A percentile compares a stretch with the other conserved stretches of the same genome.
These are phyloP conservation scores for Picea abies DNA, from an alignment of 83 land plant species.

Conservation along the genomic window DNA sequence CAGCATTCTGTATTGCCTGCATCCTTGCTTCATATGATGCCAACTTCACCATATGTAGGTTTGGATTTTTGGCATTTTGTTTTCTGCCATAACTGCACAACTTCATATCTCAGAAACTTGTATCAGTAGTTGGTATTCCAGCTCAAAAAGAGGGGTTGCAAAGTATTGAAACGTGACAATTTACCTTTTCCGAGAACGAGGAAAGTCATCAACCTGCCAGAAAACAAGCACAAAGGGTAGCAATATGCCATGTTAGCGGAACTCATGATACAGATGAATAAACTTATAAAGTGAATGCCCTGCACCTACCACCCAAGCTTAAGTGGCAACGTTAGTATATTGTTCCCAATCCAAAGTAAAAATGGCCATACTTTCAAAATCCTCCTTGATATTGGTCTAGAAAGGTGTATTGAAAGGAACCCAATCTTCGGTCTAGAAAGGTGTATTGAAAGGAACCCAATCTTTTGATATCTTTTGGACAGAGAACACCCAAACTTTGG, in stretches of 20 bases:
- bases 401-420: neutral
- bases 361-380: neutral
- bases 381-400: neutral
- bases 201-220: slow-evolving; percentile 18
- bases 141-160: neutral
- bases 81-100: neutral
- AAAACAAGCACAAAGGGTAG: neutral
- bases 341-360: neutral
- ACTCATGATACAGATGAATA: neutral
- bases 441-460: neutral
- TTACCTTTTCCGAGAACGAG: slow-evolving; percentile 25
- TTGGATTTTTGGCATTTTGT: neutral
- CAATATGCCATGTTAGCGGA: neutral
- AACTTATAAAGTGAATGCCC: neutral
- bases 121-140: slow-evolving; percentile 13
- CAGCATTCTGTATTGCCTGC: slow-evolving; percentile 44
- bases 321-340: neutral
- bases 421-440: neutral
- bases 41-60: slow-evolving; percentile 10
- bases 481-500: neutral
- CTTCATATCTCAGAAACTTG: neutral
- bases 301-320: neutral
- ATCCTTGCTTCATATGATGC: slow-evolving; percentile 50
- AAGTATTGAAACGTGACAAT: neutral
- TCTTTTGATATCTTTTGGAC: neutral